Conservation (phyloP, 805 yeast genomes). For the Pichia nanzhaoensis region DNA sequence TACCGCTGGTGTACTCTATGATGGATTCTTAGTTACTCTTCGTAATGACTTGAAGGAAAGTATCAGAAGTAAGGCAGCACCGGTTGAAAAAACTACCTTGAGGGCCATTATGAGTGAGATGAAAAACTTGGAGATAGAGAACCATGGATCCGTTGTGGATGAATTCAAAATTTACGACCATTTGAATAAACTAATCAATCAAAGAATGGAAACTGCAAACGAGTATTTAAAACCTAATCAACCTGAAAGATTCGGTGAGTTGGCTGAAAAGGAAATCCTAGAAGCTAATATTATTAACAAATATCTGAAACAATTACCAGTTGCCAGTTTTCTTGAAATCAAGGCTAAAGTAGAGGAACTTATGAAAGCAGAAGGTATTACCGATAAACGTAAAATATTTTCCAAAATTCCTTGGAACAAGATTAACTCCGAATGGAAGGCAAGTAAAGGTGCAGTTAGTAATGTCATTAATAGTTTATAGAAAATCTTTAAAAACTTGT, state of each 20-base stretch:
- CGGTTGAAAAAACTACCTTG: conserved; percentile 34
- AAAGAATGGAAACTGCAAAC: conserved; percentile 33
- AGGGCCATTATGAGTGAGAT: conserved; percentile 34
- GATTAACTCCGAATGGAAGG: conserved; percentile 32
- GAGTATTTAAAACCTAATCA: conserved; percentile 34
- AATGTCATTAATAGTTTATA: conserved; percentile 26
- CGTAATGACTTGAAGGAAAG: conserved; percentile 31
- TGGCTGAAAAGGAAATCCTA: conserved; percentile 33
- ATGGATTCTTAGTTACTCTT: conserved; percentile 21
- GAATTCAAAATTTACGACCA: conserved; percentile 30
- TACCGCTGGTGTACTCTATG: conserved; percentile 18
- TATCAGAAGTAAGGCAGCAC: conserved; percentile 30
- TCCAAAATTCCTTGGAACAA: conserved; percentile 31
- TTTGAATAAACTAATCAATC: conserved; percentile 33
- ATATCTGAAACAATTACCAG: conserved; percentile 31
- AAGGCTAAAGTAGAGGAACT: conserved; percentile 25
- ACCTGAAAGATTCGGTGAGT: conserved; percentile 35
- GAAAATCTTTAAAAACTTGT: background rate
- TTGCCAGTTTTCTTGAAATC: conserved; percentile 32
- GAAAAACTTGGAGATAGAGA: conserved; percentile 33
- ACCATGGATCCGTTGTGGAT: conserved; percentile 23
- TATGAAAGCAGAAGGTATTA: conserved; percentile 21
- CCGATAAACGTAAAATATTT: conserved; percentile 23
- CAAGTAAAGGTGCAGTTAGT: conserved; percentile 28
- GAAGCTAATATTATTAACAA: conserved; percentile 32